Evolutionary conservation across 108 stramenopile species (phyloP), one percentile per base, ranked within the genome.

Genomic region (Aurantiochytrium sp.): DNA sequence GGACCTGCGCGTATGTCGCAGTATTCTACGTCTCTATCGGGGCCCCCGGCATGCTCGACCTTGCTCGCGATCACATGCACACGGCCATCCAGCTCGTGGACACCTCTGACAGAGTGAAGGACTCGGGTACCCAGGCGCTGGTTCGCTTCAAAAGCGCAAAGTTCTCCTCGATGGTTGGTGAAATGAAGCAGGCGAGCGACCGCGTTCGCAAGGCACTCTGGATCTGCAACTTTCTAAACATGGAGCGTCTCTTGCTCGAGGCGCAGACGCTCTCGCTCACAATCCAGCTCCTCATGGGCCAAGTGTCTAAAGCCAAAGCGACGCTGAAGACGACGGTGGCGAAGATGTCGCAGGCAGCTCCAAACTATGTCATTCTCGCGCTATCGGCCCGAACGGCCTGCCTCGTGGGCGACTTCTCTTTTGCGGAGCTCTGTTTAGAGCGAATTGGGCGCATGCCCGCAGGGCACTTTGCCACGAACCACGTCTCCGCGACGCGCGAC

Each of bases 151-250:
- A 81, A 24, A 27, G 42, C 30, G 39, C 73, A 37, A 48, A 81
- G 30, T 81, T 81, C 24, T 22, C 73, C 12, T 6, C 45, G 12
- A 81, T 81, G 73, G 39, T 81, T 12, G 73, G 73, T 12, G 73
- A 81, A 24, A 22, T 81, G n/a, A 81, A 81, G 73, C 73, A 48
- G n/a, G 73, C 73, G 27, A 42, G 73, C 45, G 73, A 81, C 39
- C n/a, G 73, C 42, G 73, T 81, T 6, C 39, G 73, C n/a, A 81
- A 81, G 24, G 73, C 73, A 6, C 2, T 81, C 10, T 81, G 73
- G 73, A 48, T 81, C 21, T 81, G 73, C 73, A 41, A 81, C n/a
- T 81, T 81, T 48, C 24, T 81, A 12, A 81, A 81, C 32, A 6
- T 48, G 21, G 73, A 81, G 45, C 39, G 45, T 6, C 39, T 81